Evolutionary conservation across 2,329 filamentous ascomycete species (phyloP).

Genomic region (Sclerotinia nivalis): DNA sequence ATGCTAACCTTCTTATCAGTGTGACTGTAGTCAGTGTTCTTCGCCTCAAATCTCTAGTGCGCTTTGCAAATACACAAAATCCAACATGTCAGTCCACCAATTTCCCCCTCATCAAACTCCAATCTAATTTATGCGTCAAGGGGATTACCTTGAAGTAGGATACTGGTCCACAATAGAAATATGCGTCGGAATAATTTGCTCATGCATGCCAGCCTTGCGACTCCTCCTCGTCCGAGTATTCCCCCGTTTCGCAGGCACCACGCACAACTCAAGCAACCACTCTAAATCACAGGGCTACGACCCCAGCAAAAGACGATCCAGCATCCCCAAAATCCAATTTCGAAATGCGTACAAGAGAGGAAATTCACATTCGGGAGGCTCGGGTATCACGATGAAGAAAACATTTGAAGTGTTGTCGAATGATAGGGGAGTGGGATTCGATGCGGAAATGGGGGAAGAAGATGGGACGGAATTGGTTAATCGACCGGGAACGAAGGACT

Average conservation of each 20-base stretch:
- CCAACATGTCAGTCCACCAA: constrained; percentile 6
- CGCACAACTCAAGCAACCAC: background rate
- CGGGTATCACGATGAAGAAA: background rate
- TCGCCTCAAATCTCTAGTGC: constrained; percentile 3
- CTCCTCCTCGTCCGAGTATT: constrained; percentile 15
- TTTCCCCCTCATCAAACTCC: background rate
- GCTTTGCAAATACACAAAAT: constrained; percentile 19
- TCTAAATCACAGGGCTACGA: background rate
- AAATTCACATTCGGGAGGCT: background rate
- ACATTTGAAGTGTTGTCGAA: background rate
- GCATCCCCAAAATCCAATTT: background rate
- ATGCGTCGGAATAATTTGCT: constrained; percentile 31
- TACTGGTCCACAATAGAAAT: constrained; percentile 35
- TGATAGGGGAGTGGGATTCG: background rate
- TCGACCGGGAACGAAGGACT: background rate
- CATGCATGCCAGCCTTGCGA: constrained; percentile 29
- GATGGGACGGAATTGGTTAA: background rate
- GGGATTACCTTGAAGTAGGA: constrained; percentile 28
- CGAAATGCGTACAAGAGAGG: background rate
- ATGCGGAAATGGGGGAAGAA: background rate
- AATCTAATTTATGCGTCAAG: background rate
- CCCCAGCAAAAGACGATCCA: background rate
- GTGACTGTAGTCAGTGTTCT: constrained; percentile 16
- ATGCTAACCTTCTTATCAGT: background rate
- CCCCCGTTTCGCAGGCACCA: background rate